Conservation (phyloP, 2,329 filamentous ascomycete species). For the Phyllosticta citribraziliensis region DNA sequence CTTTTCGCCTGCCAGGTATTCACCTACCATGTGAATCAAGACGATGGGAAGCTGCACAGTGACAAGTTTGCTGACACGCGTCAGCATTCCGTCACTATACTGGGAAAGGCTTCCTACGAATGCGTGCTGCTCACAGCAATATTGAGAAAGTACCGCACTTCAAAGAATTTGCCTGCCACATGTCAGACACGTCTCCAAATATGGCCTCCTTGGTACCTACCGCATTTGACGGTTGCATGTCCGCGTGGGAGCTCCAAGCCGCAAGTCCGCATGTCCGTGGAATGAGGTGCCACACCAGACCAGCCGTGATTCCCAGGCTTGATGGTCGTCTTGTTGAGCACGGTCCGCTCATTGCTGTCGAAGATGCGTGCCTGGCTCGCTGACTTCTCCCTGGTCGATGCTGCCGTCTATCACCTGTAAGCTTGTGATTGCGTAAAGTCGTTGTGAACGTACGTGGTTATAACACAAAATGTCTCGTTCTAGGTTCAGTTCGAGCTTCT, state of each 20-base stretch:
- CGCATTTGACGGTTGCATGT: slow-evolving; percentile 42
- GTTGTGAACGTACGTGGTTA: slow-evolving; percentile 33
- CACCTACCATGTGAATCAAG: slow-evolving; percentile 42
- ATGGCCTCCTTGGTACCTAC: slow-evolving; percentile 19
- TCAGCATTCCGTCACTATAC: slow-evolving; percentile 13
- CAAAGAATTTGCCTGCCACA: slow-evolving; percentile 41
- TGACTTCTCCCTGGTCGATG: slow-evolving; percentile 39
- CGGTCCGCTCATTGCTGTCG: slow-evolving; percentile 40
- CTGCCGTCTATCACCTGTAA: slow-evolving; percentile 30
- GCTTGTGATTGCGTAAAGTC: not conserved
- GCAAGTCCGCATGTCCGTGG: slow-evolving; percentile 39
- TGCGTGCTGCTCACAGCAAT: slow-evolving; percentile 37
- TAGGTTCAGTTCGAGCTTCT: slow-evolving; percentile 41
- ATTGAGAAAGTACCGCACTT: slow-evolving; percentile 47
- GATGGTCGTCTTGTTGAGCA: slow-evolving; percentile 34
- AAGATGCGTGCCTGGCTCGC: slow-evolving; percentile 43
- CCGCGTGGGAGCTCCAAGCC: slow-evolving; percentile 42
- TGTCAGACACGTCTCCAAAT: not conserved
- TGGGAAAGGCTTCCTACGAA: slow-evolving; percentile 20
- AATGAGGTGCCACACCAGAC: slow-evolving; percentile 37
- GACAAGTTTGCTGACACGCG: slow-evolving; percentile 33
- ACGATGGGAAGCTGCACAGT: slow-evolving; percentile 46
- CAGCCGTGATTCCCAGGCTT: slow-evolving; percentile 37
- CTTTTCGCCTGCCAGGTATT: not conserved
- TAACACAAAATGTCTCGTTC: slow-evolving; percentile 43